Base-by-base conservation (phyloP, 371 early-diverging fungal genomes). In the Actinomortierella wolfii region DNA sequence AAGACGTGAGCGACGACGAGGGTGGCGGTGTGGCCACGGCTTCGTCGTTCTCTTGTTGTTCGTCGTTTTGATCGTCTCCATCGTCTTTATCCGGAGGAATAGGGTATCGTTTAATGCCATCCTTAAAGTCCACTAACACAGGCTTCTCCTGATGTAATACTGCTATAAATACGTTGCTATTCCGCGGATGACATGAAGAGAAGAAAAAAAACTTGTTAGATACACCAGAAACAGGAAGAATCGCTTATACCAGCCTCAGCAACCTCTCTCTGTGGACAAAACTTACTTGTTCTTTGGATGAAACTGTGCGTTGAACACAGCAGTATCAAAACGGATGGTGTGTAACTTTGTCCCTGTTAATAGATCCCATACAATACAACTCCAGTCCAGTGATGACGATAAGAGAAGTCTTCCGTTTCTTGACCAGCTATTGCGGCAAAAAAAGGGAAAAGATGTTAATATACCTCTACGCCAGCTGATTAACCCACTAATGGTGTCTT, bases 341-440 rank as follows among this genome's bases (percentile, higher is more conserved):
- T 76, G 51, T 26, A 68, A 68, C 56, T 82, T 79, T 20, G 70
- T 75, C 3, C 83, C 87, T 17, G 79, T 74, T 8, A 81, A 54
- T 24, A 95, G 61, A 74, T 97, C 94, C 96, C 96, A 97, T 14
- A 93, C 75, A n/a, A 94, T 89, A 58, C 92, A 91, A 26, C 85
- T 87, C 85, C 95, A 93, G 50, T 89, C 93, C 54, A 82, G 85
- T 40, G 89, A 89, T 3, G 84, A 82, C 1, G 90, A 86, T 39
- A 93, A 62, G 5, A 93, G 62, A 68, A 81, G 87, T 21, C 87
- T 78, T 15, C 91, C 90, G 53, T 86, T 88, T 24, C 82, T 80
- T 21, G 89, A 86, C 91, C 91, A 90, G 49, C 91, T 90, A 56
- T 34, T 28, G 7, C 13, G 44, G 28, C 26, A 47, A 13, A 24